Conservation (phyloP, 305 asterid genomes). For the Rubia peregrina region DNA sequence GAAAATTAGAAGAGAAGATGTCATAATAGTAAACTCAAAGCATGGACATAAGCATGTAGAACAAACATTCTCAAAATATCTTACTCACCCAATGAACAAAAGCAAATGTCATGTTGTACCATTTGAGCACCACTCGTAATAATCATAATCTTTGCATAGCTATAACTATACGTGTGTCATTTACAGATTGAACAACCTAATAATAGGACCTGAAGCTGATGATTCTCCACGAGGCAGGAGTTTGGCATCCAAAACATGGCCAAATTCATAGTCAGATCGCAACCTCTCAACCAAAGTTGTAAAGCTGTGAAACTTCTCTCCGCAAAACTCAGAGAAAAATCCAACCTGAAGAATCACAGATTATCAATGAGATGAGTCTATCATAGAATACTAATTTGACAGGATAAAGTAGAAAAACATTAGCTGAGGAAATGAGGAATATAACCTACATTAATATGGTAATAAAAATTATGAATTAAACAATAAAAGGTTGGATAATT, state of each 20-base stretch:
- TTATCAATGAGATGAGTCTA: too few relatives aligned
- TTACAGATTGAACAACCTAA: constrained; percentile 56
- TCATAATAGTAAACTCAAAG: too few relatives aligned
- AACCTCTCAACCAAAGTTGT: constrained; percentile 71
- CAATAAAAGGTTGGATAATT: too few relatives aligned
- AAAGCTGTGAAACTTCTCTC: constrained; percentile 68
- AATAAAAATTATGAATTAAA: too few relatives aligned
- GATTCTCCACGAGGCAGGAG: constrained; percentile 80
- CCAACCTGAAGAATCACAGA: too few relatives aligned
- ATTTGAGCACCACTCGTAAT: not conserved
- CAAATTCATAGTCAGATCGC: constrained; percentile 80
- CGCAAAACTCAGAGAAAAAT: too few relatives aligned
- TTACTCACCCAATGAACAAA: not conserved
- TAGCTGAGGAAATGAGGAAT: too few relatives aligned
- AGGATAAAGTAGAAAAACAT: too few relatives aligned
- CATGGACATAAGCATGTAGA: not conserved
- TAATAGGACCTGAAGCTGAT: constrained; percentile 61
- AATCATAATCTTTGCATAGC: not conserved
- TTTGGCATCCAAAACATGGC: constrained; percentile 64
- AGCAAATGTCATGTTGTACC: not conserved
- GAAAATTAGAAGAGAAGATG: not conserved
- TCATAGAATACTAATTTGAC: too few relatives aligned
- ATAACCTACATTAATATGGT: too few relatives aligned
- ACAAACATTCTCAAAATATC: not conserved
- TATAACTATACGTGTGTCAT: not conserved